These are phyloP conservation scores for Ophiostoma perfectum DNA, from an alignment of 2,329 filamentous ascomycete genomes.

Conservation along the genomic window DNA sequence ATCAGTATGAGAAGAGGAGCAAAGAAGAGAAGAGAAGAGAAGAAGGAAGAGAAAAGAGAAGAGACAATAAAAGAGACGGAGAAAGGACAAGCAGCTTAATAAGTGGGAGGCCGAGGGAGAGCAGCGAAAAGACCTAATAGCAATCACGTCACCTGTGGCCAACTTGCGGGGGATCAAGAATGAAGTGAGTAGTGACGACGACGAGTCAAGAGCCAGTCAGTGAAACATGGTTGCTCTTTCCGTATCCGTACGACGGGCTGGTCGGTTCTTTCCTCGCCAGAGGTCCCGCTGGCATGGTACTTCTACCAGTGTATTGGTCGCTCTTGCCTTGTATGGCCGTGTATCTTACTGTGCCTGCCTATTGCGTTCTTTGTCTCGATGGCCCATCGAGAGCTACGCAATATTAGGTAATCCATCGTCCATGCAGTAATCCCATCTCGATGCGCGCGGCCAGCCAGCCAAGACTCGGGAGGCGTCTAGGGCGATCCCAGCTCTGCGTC, in stretches of 20 bases:
- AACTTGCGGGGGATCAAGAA: slow-evolving; percentile 5
- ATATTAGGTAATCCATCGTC: neutral
- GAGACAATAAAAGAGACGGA: neutral
- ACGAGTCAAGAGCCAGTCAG: slow-evolving; percentile 1
- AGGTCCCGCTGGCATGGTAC: neutral
- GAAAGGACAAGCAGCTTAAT: slow-evolving; percentile 3
- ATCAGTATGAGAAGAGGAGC: neutral
- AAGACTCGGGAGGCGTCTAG: too few species aligned
- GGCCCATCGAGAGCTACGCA: slow-evolving; percentile 2
- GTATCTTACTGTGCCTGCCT: too few species aligned
- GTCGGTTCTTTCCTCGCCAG: neutral
- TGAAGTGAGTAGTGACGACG: slow-evolving; percentile 10
- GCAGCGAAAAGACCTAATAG: neutral
- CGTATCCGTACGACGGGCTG: neutral
- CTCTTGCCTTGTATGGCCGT: too few species aligned
- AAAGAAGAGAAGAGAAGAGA: neutral
- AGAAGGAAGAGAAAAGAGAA: neutral
- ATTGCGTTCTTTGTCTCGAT: neutral
- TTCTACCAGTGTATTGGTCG: neutral
- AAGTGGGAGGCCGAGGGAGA: neutral
- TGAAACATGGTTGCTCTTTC: slow-evolving; percentile 3
- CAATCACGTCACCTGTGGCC: slow-evolving; percentile 14
- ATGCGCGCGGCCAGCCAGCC: neutral
- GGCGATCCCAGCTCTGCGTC: too few species aligned
- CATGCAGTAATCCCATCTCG: slow-evolving; percentile 10